Conservation (phyloP, 1,284 basidiomycete species). For the Tilletia setariae region DNA sequence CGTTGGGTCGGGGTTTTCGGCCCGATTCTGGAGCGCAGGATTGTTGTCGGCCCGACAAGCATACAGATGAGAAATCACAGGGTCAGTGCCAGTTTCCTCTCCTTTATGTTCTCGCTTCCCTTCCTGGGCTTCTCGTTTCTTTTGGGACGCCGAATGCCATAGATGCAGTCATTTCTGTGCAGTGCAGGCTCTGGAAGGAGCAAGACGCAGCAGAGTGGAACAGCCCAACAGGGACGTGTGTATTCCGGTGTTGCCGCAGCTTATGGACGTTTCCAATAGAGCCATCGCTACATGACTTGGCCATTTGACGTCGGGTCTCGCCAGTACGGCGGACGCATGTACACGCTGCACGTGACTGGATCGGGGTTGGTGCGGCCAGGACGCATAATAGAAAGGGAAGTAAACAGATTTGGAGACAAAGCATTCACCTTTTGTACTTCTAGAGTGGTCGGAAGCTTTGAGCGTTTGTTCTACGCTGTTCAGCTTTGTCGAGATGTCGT, state of each 20-base stretch:
- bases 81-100: constrained; percentile 1
- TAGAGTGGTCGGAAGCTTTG: background rate
- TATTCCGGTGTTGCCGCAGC: too few species aligned
- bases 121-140: background rate
- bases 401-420: background rate
- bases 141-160: too few species aligned
- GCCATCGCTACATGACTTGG: too few species aligned
- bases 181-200: background rate
- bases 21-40: too few species aligned
- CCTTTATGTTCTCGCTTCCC: background rate
- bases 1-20: too few species aligned
- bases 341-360: background rate
- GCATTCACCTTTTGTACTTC: constrained; percentile 10
- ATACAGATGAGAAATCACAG: background rate
- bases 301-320: background rate
- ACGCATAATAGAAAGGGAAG: background rate
- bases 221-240: too few species aligned
- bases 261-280: too few species aligned
- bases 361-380: background rate
- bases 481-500: constrained; percentile 12
- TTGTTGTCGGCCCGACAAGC: constrained; percentile 9
- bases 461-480: background rate
- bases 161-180: background rate
- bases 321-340: too few species aligned
- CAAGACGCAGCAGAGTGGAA: background rate